A percentile compares a stretch with the other conserved stretches of the same genome.
These are phyloP conservation scores for Conticribra guillardii DNA, from an alignment of 108 stramenopile genomes.

Conservation along the genomic window DNA sequence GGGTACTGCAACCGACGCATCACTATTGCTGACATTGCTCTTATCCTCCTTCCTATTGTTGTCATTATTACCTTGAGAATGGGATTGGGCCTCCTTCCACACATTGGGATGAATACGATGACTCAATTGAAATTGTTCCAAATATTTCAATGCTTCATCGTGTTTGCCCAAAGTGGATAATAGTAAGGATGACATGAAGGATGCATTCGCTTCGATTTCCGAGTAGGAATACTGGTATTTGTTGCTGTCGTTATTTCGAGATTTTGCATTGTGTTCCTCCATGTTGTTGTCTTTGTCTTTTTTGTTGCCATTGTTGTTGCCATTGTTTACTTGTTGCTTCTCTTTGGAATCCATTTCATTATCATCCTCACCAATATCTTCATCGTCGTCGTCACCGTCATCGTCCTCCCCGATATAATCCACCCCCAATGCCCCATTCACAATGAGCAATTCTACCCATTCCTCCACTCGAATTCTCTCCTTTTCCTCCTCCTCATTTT, in stretches of 20 bases:
- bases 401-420: conserved; percentile 58
- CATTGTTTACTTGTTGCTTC: too few species aligned
- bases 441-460: conserved; percentile 79
- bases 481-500: conserved; percentile 38
- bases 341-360: not conserved
- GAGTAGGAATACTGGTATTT: conserved; percentile 60
- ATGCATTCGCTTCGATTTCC: conserved; percentile 72
- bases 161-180: conserved; percentile 63
- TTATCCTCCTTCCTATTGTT: not conserved
- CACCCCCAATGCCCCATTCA: conserved; percentile 72
- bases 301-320: too few species aligned
- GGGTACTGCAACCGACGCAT: not conserved
- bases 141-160: conserved; percentile 56
- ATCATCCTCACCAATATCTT: conserved; percentile 22
- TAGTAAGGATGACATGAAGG: conserved; percentile 84
- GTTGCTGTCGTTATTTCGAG: not conserved
- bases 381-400: conserved; percentile 40
- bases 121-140: conserved; percentile 67
- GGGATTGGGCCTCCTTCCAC: conserved; percentile 52
- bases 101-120: conserved; percentile 89
- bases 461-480: conserved; percentile 54
- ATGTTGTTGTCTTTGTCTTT: too few species aligned
- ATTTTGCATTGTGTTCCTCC: too few species aligned
- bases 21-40: not conserved
- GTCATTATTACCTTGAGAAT: not conserved